Evolutionary conservation across 306 rosid species (phyloP).

Genomic region (Citrullus mucosospermus): DNA sequence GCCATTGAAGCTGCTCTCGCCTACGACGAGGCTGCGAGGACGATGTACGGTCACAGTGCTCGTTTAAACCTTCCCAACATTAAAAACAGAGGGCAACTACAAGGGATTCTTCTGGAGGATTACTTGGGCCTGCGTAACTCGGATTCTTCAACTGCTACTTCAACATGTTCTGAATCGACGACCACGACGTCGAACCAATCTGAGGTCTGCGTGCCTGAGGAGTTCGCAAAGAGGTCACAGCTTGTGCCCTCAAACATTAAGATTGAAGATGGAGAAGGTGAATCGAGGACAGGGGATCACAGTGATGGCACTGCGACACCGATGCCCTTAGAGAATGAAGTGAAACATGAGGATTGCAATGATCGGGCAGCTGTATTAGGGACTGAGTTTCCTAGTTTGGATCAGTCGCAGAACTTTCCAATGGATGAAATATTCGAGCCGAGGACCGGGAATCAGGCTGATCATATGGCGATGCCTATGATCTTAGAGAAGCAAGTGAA

Average conservation of each 20-base stretch:
- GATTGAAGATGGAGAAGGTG: constrained; percentile 16
- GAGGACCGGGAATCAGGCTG: neutral
- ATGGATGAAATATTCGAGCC: constrained; percentile 42
- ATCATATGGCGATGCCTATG: neutral
- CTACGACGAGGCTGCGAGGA: constrained; percentile 85
- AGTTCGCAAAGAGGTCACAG: neutral
- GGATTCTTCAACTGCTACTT: constrained; percentile 26
- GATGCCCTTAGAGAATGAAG: constrained; percentile 14
- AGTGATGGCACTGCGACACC: neutral
- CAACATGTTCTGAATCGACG: constrained; percentile 31
- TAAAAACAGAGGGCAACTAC: constrained; percentile 13
- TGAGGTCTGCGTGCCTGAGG: constrained; percentile 43
- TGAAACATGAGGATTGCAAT: constrained; percentile 19
- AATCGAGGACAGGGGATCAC: neutral
- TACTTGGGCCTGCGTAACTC: constrained; percentile 18
- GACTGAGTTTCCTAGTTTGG: neutral
- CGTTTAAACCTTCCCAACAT: constrained; percentile 62
- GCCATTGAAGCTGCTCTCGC: constrained; percentile 66
- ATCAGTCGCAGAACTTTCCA: constrained; percentile 22
- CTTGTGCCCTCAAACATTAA: neutral
- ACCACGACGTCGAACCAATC: constrained; percentile 37
- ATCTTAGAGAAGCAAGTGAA: constrained; percentile 19
- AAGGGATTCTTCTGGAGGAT: constrained; percentile 17
- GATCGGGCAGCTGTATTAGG: neutral
- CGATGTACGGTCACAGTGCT: constrained; percentile 73